Base-by-base conservation (phyloP, 1,284 basidiomycete genomes). In the Papiliotrema flavescens region DNA sequence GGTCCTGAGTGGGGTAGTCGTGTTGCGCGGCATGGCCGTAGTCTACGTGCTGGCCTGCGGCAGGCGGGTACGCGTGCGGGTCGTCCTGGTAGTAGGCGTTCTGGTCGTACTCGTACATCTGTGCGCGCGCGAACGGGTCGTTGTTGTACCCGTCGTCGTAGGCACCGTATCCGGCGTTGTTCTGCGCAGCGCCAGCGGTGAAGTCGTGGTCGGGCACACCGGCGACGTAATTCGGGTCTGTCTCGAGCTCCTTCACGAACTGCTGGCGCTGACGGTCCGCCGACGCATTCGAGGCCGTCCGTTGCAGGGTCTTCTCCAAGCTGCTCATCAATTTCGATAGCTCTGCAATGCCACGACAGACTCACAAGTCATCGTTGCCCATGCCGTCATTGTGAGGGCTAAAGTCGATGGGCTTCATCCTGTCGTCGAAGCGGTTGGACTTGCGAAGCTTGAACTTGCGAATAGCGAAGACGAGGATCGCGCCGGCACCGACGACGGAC, bases 391-490 rank as follows among this genome's bases (percentile, higher is more conserved):
- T 84, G 67, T 89, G 87, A 60, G 90, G 89, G 50, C 85, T 83
- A 77, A 91, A 84, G 61, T 75, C 72, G 53, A 76, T 71, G 17
- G 76, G 75, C 60, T 73, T 66, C 67, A 75, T 65, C 66, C 89
- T 87, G 60, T 85, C 82, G 57, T 89, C 87, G 69, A 92, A 92
- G 67, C 84, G 81, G 71, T 83, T 82, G 42, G 87, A 89, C 50
- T 87, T 85, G 57, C 83, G 83, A 66, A 92, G 84, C 79, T 92
- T 92, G 87, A 87, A 90, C 77, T 91, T 92, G 78, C 90, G 86
- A 81, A 48, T 36, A 92, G 89, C 66, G 89, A 79, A 36, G 89
- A 92, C 88, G 88, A 93, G 60, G 61, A 90, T 83, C 50, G 81
- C 80, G 35, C 85, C 74, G 39, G 82, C 84, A 60, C 84, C 90